These are phyloP conservation scores for Aspergillus bombycis DNA, from an alignment of 2,329 filamentous ascomycete species.

Conservation along the genomic window DNA sequence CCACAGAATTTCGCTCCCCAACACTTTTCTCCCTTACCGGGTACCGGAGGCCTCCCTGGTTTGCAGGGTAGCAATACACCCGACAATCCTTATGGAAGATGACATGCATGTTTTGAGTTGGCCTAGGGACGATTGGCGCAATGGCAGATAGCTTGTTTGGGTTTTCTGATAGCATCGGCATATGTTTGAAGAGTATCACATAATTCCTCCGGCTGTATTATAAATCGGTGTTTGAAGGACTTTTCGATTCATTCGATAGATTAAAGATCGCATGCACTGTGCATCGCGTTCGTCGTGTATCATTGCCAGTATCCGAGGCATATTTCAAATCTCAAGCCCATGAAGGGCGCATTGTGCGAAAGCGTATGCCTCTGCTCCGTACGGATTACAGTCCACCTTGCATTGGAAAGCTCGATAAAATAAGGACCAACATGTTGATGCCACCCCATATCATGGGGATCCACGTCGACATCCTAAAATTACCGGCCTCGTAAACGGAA, in stretches of 20 bases:
- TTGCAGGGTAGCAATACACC: slow-evolving; percentile 40
- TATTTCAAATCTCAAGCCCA: neutral
- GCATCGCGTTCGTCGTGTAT: neutral
- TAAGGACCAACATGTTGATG: slow-evolving; percentile 78
- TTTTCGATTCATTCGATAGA: neutral
- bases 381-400: slow-evolving; percentile 74
- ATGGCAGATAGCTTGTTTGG: slow-evolving; percentile 31
- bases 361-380: neutral
- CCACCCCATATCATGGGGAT: slow-evolving; percentile 87
- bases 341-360: neutral
- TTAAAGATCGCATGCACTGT: slow-evolving; percentile 6
- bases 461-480: slow-evolving; percentile 92
- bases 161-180: slow-evolving; percentile 9
- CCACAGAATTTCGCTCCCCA: slow-evolving; percentile 41
- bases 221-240: slow-evolving; percentile 4
- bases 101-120: slow-evolving; percentile 54
- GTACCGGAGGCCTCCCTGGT: slow-evolving; percentile 36
- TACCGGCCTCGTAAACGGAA: slow-evolving; percentile 78
- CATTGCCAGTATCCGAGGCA: neutral
- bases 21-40: slow-evolving; percentile 41
- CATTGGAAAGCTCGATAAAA: slow-evolving; percentile 90
- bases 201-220: slow-evolving; percentile 10
- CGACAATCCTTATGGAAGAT: slow-evolving; percentile 37
- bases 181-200: slow-evolving; percentile 3
- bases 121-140: slow-evolving; percentile 19